Evolutionary conservation across 148 eudicot genomes (phyloP), one percentile per base, ranked within the genome.

Genomic region (Dysphania ambrosioides): DNA sequence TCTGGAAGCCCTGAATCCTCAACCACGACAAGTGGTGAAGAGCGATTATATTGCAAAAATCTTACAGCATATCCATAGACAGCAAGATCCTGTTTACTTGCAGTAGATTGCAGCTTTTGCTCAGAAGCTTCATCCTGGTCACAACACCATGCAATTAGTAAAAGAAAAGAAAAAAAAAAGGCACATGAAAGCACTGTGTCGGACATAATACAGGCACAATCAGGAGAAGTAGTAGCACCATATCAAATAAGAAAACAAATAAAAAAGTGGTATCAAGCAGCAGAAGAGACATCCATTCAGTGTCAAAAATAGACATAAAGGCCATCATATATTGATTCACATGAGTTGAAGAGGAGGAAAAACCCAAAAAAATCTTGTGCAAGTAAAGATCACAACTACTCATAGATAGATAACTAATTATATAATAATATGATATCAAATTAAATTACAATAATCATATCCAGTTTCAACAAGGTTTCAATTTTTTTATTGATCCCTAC

Each of bases 31-130:
- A 73, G 42, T 58, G n/a, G n/a, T n/a, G 27, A 18, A 31, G 89
- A 79, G 79, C 60, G 55, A 77, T 88, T 90, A 67, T 62, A 79
- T 80, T 90, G 84, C 87, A 89, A 72, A 78, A 88, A 91, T 80
- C 91, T 89, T 67, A 86, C 74, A 36, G 93, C 96, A 74, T 94
- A 94, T 76, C 82, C 84, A 75, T 75, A 81, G 75, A 95, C 79
- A 77, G 86, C 83, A 76, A 36, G 74, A 32, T 72, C 77, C 61
- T 64, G 76, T 75, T 79, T 80, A 49, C 55, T 76, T 70, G 66
- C 78, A 66, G 65, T 70, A 71, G 70, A 40, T 79, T 82, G 89
- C 80, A 77, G 68, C 74, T 83, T 84, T 78, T 72, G 71, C 70
- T 67, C 84, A 85, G 83, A 72, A 72, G 72, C 79, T 72, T 47